These are phyloP conservation scores for Calocera viscosa DNA, from an alignment of 768 basidiomycete genomes.

Conservation along the genomic window DNA sequence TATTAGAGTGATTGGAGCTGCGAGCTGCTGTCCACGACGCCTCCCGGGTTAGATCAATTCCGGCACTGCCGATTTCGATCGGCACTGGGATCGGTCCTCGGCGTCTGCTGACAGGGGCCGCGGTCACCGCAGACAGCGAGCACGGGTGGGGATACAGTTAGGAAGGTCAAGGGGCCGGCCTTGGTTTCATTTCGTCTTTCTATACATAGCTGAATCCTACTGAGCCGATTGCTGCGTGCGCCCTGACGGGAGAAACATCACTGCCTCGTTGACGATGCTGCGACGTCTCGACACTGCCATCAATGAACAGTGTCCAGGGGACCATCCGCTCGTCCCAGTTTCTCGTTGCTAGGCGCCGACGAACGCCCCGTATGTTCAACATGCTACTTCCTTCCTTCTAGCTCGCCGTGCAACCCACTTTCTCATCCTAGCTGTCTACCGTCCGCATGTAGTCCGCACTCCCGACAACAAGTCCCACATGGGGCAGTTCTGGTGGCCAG, in stretches of 20 bases:
- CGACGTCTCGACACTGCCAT: neutral
- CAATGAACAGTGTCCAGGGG: neutral
- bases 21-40: too few relatives aligned
- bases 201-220: neutral
- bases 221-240: neutral
- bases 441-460: too few relatives aligned
- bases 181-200: neutral
- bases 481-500: too few relatives aligned
- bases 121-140: neutral
- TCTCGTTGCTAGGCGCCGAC: neutral
- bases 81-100: neutral
- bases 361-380: neutral
- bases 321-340: too few relatives aligned
- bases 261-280: neutral
- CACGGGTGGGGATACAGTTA: neutral
- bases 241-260: neutral
- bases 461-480: too few relatives aligned
- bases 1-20: too few relatives aligned
- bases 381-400: too few relatives aligned
- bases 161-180: neutral
- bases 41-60: too few relatives aligned
- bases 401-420: too few relatives aligned
- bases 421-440: too few relatives aligned
- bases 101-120: neutral
- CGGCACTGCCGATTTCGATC: too few relatives aligned